Evolutionary conservation across 352 stramenopile genomes (phyloP).

Genomic region (Globisporangium parvum): DNA sequence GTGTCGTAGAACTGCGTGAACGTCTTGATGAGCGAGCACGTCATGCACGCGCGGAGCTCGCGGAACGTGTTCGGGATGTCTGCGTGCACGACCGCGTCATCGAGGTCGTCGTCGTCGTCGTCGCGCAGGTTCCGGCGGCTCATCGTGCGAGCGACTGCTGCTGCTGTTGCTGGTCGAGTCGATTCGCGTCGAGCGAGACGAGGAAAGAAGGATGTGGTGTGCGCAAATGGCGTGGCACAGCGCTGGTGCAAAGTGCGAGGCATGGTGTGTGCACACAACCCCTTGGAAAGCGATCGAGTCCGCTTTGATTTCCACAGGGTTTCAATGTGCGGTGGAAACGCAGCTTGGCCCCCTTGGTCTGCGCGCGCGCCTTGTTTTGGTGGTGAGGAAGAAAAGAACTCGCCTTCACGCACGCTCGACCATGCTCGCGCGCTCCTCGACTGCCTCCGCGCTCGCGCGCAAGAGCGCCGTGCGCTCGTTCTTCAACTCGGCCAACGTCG

Average conservation of each 20-base stretch:
- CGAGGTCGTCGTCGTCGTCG: conserved; percentile 78
- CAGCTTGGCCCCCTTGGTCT: not conserved
- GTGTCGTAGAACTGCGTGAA: conserved; percentile 90
- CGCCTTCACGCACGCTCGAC: conserved; percentile 2
- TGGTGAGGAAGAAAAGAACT: conserved; percentile 27
- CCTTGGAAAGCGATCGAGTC: not conserved
- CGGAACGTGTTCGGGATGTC: conserved; percentile 88
- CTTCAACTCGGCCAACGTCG: conserved; percentile 53
- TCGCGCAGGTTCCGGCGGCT: conserved; percentile 45
- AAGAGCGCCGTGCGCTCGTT: conserved; percentile 39
- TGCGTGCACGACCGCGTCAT: conserved; percentile 72
- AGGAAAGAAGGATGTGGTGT: not conserved
- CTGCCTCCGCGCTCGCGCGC: conserved; percentile 25
- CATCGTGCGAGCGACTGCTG: no score
- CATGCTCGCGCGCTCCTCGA: conserved; percentile 30
- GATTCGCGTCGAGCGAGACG: not conserved
- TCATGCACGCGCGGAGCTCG: conserved; percentile 85
- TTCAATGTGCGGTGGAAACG: not conserved
- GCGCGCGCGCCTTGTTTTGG: conserved; percentile 18
- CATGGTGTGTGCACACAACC: not conserved
- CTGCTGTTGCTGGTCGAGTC: not conserved
- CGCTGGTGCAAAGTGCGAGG: not conserved
- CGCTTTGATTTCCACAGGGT: no score
- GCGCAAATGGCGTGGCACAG: no score
- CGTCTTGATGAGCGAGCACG: conserved; percentile 85